Conservation (phyloP, 805 yeast genomes). For the Candida germanica region DNA sequence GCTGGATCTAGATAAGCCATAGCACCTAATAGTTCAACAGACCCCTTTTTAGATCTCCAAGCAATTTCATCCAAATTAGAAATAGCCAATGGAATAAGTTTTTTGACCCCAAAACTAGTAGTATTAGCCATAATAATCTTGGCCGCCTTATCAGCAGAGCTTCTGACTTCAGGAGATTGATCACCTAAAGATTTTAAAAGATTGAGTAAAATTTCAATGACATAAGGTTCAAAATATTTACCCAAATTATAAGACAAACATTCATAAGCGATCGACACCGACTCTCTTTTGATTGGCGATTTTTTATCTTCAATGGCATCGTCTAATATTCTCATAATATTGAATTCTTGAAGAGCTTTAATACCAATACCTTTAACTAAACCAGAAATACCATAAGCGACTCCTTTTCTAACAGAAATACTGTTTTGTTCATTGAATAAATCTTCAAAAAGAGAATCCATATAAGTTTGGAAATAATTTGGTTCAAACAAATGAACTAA, state of each 20-base stretch:
- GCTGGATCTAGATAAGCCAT: conserved; percentile 98
- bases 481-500: conserved; percentile 58
- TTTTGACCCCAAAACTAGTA: conserved; percentile 87
- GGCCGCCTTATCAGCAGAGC: conserved; percentile 84
- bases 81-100: conserved; percentile 86
- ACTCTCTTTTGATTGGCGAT: conserved; percentile 71
- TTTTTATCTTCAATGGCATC: conserved; percentile 89
- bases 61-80: conserved; percentile 81
- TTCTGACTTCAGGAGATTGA: conserved; percentile 77
- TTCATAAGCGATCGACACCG: conserved; percentile 84
- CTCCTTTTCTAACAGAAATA: conserved; percentile 70
- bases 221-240: conserved; percentile 87
- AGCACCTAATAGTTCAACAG: conserved; percentile 92
- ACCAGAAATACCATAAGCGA: conserved; percentile 96
- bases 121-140: conserved; percentile 85
- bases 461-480: conserved; percentile 45
- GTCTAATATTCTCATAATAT: conserved; percentile 67
- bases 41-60: conserved; percentile 96
- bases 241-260: conserved; percentile 77
- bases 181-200: conserved; percentile 85
- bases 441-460: conserved; percentile 54
- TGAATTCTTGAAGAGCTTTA: conserved; percentile 68
- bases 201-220: conserved; percentile 80
- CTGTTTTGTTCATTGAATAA: conserved; percentile 49
- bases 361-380: conserved; percentile 88